Base-by-base conservation (phyloP, 179 eudicot genomes). In the Gypsophila paniculata region DNA sequence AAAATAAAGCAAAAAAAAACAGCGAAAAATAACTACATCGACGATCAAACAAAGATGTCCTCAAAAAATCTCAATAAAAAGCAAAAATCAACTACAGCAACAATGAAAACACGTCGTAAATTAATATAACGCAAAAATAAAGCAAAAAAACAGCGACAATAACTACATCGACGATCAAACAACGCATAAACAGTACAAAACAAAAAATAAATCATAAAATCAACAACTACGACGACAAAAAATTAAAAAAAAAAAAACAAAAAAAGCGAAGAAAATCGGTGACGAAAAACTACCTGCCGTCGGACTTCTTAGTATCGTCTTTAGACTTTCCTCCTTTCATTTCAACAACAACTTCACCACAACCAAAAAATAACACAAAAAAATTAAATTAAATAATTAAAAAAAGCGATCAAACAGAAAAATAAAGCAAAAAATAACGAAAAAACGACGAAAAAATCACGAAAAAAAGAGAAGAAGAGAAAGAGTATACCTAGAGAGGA, bases 251-350 rank as follows among this genome's bases (percentile, higher is more conserved):
- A 6, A 42, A 42, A 9, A 3, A 42, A 42, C 10, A 2, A 9
- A 42, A 42, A 42, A 0, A 42, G 8, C 46, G 11, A 15, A 4
- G 8, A 23, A 0, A 15, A 34, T 22, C 54, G 53, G 34, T 8
- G 54, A 48, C 4, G 64, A n/a, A 39, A 29, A 46, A 58, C 3
- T 15, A 82, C 87, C 77, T 85, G 64, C 17, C 70, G 49, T 84
- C 89, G 48, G 80, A 77, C 67, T 81, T 79, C 72, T 58, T 76
- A 61, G 82, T 46, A 22, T 76, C 85, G 11, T 76, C 82, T 76
- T 82, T 87, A 8, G 85, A 77, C 78, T 82, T 85, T 12, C 78
- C 86, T 63, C 91, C 89, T 74, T 87, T 87, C 91, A 87, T 87
- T 60, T 7, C 74, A 39, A 6, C 34, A 69, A 48, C 64, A 61